These are phyloP conservation scores for Cadophora sp. DNA, from an alignment of 2,329 filamentous ascomycete species.

Conservation along the genomic window DNA sequence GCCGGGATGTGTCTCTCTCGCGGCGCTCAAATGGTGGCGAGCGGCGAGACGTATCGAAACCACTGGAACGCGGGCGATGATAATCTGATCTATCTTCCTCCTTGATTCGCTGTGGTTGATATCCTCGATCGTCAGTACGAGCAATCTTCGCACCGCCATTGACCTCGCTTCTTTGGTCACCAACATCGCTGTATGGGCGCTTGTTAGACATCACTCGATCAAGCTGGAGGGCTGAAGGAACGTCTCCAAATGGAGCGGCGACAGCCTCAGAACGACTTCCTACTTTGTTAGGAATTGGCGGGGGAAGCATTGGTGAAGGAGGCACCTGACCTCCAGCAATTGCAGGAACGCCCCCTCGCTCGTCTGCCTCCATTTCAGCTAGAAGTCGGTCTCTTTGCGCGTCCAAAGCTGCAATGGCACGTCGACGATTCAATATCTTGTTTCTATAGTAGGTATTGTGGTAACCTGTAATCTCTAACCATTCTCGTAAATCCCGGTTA, in stretches of 20 bases:
- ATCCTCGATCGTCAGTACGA: conserved; percentile 35
- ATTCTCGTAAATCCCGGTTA: conserved; percentile 45
- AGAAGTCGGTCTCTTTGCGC: conserved; percentile 41
- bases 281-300: conserved; percentile 35
- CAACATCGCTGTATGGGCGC: conserved; percentile 39
- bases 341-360: conserved; percentile 32
- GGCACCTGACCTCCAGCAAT: conserved; percentile 11
- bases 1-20: conserved; percentile 29
- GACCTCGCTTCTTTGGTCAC: conserved; percentile 30
- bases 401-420: conserved; percentile 44
- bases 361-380: conserved; percentile 40
- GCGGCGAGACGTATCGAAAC: conserved; percentile 31
- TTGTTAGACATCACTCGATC: conserved; percentile 40
- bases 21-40: conserved; percentile 30
- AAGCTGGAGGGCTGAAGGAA: conserved; percentile 21
- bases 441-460: conserved; percentile 45
- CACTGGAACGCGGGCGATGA: conserved; percentile 35
- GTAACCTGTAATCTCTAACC: conserved; percentile 46
- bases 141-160: conserved; percentile 33
- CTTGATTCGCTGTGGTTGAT: conserved; percentile 22
- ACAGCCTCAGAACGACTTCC: conserved; percentile 20
- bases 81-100: conserved; percentile 33
- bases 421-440: conserved; percentile 40
- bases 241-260: conserved; percentile 5
- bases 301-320: conserved; percentile 36